Base-by-base conservation (phyloP, 202 grass and related monocot species). In the Digitaria exilis region DNA sequence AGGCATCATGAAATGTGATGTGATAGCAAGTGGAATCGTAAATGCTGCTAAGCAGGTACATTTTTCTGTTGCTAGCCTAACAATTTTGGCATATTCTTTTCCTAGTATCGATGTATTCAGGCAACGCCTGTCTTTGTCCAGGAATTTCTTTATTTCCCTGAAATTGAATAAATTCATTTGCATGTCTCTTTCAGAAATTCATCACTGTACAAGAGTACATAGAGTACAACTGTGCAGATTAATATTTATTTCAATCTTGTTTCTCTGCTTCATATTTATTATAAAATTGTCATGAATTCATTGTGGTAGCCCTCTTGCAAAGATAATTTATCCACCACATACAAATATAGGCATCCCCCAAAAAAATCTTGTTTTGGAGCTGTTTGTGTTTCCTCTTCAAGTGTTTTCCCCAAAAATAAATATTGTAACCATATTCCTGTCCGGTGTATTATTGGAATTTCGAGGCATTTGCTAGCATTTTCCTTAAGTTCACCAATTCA, bases 1-100 rank as follows among this genome's bases (percentile, higher is more conserved):
- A 32, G 96, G 96, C 62, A 99, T 96, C 72, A 92, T 99, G 96
- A 99, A 99, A 83, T 99, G 96, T 84, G 96, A 99, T 57, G 87
- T 96, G 55, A 99, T 99, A 80, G 96, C 96, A 84, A 89, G 91
- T 89, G 96, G 96, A 87, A 99, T 99, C 78, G 89, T 99, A 74
- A 96, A 96, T 91, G 96, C 93, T 87, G 93, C 96, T 84, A 99
- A 96, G 67, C 89, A 84, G 82, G 96, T 98, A 49, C 35, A 37
- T 78, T 32, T 42, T 82, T 29, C 28, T 6, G 5, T 69, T 25
- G 16, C 10, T 70, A 63, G 52, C 65, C 2, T 24, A n/a, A 68
- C 28, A 26, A 25, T 80, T n/a, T 61, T 59, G 0, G 12, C n/a
- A 58, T 57, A 16, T 30, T 22, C 5, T 66, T 65, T 58, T 58